Percentiles rank a stretch among this genome's conserved stretches.
phyloP scores from a whole-genome alignment of 495 filamentous ascomycete species.

The Beverwykella pulmonaria region DNA sequence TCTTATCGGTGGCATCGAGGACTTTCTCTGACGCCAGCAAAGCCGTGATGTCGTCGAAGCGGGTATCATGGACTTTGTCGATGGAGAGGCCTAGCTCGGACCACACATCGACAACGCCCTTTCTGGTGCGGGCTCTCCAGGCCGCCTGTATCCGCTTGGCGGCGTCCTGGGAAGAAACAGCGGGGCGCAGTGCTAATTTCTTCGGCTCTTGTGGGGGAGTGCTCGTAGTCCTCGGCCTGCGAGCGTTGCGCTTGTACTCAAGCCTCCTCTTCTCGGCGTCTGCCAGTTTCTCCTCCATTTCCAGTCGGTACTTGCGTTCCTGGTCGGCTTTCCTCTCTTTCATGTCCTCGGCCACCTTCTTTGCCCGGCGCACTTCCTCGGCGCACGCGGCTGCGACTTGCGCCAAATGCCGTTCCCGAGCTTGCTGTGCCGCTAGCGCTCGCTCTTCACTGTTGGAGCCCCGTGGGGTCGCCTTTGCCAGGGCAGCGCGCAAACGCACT shows the following conservation, averaged over 20 bases:
- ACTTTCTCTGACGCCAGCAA: constrained; percentile 77
- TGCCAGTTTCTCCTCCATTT: constrained; percentile 87
- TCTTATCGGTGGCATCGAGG: constrained; percentile 65
- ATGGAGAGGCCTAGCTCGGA: constrained; percentile 70
- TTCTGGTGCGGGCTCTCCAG: constrained; percentile 69
- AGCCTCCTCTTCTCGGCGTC: constrained; percentile 77
- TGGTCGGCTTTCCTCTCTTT: constrained; percentile 89
- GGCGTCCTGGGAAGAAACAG: constrained; percentile 57
- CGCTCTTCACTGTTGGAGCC: constrained; percentile 71
- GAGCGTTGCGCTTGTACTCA: constrained; percentile 51
- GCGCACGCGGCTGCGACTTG: constrained; percentile 93
- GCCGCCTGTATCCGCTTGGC: constrained; percentile 72
- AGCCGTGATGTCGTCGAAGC: constrained; percentile 79
- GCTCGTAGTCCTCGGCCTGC: constrained; percentile 66
- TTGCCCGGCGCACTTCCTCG: constrained; percentile 91
- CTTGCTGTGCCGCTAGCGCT: constrained; percentile 85
- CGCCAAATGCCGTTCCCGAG: constrained; percentile 86
- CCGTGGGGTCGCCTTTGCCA: constrained; percentile 74
- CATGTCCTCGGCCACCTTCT: constrained; percentile 88
- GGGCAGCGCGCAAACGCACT: constrained; percentile 86
- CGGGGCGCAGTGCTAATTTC: constrained; percentile 15
- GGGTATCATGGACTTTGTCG: constrained; percentile 69
- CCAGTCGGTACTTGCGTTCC: constrained; percentile 59
- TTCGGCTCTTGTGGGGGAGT: constrained; percentile 60
- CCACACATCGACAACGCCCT: constrained; percentile 64